Evolutionary conservation across 2,329 filamentous ascomycete species (phyloP).

Genomic region (Pestalotiopsis sp.): DNA sequence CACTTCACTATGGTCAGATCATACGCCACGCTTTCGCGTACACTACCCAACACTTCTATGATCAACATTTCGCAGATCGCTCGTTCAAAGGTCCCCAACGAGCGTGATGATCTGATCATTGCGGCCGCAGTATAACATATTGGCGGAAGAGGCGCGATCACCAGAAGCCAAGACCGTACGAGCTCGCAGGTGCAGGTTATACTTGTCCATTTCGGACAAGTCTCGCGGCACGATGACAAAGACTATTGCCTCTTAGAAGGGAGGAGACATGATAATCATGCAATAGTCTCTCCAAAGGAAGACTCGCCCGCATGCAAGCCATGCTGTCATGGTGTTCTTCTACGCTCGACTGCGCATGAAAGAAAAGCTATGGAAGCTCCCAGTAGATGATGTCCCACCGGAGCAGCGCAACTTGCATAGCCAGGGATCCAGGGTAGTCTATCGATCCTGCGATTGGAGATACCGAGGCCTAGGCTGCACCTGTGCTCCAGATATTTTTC

Average conservation of each 20-base stretch:
- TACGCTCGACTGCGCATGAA: background rate
- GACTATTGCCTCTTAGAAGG: background rate
- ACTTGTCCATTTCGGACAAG: background rate
- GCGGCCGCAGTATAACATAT: background rate
- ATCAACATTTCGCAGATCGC: background rate
- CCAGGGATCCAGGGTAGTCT: background rate
- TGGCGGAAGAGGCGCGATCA: background rate
- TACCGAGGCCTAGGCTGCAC: background rate
- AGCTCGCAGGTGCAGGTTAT: background rate
- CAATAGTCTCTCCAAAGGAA: background rate
- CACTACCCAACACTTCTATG: background rate
- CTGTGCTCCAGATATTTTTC: background rate
- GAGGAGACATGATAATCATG: background rate
- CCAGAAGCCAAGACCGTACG: background rate
- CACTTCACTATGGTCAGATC: background rate
- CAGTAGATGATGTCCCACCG: background rate
- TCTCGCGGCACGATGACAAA: background rate
- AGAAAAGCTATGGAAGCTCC: background rate
- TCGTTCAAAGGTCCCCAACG: background rate
- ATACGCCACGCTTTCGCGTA: background rate
- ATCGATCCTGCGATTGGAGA: background rate
- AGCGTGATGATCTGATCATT: background rate
- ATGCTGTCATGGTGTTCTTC: background rate
- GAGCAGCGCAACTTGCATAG: background rate
- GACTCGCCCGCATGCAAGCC: background rate